Base-by-base conservation (phyloP, 768 basidiomycete species). In the Sarcodon sp. region DNA sequence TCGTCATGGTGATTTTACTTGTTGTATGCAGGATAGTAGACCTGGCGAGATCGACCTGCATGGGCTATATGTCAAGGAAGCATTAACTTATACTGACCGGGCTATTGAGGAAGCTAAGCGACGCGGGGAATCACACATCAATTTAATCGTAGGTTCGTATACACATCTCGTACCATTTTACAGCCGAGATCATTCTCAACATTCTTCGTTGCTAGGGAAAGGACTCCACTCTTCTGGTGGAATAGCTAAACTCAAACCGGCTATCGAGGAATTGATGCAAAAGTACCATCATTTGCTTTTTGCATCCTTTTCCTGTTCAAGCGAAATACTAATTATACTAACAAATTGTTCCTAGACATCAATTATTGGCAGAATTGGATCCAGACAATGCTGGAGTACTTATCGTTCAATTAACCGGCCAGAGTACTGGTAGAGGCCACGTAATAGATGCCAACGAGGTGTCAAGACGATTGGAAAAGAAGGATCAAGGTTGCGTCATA, bases 11-110 rank as follows among this genome's bases (percentile, higher is more conserved):
- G 35, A 33, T 35, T 4, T 27, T 27, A 7, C 12, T 2, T 9
- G 10, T 5, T 33, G 31, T 6, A 8, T 46, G 38, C 57, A 82
- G 76, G 79, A 85, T 51, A 80, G 81, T 46, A 63, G 74, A 50
- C 72, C 73, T 0, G 86, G 83, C 1, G 86, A 91, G 61, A 67
- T 96, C 41, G 88, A 97, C 63, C 66, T 97, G 18, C 93, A 97
- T 58, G 93, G 90, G 1, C 67, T 98, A 3, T 94, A 88, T 62
- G 92, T 94, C 51, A 90, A 89, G 59, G 94, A 98, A 65, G 89
- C 92, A 16, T 78, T 94, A 44, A 68, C 73, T 38, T 73, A 72
- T 46, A 80, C 78, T 1, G 93, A 97, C 53, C 56, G 61, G 18
- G 81, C 84, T 10, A 74, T 96, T 27, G 66, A 77, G 57, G 66